phyloP scores from a whole-genome alignment of 148 eudicot species.

The Rhododendron griersonianum region DNA sequence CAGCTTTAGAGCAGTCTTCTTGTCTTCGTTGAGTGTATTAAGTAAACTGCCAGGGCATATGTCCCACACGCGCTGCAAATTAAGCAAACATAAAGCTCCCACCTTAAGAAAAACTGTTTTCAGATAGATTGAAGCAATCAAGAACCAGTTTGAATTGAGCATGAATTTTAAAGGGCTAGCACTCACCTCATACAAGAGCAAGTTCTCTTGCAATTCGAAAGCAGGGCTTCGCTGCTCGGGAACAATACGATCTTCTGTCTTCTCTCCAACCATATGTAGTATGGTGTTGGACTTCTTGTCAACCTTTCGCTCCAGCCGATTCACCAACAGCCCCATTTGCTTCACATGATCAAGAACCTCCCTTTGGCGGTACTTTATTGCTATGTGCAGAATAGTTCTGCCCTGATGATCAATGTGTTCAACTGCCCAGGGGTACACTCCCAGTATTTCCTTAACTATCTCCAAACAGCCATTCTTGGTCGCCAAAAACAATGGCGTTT shows the following conservation, averaged over 20 bases:
- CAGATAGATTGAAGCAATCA: background rate
- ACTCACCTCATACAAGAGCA: background rate
- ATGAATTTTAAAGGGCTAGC: background rate
- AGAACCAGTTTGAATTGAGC: background rate
- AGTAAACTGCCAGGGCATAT: background rate
- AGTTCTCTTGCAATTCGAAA: background rate
- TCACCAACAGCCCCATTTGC: background rate
- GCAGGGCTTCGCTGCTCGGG: background rate
- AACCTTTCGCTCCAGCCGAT: background rate
- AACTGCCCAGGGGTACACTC: constrained; percentile 1
- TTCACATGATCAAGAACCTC: background rate
- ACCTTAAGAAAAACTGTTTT: background rate
- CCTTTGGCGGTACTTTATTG: background rate
- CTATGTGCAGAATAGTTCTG: constrained; percentile 6
- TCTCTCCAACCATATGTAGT: background rate
- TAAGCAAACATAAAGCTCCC: background rate
- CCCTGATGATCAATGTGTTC: background rate
- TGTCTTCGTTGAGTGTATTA: background rate
- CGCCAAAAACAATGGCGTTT: constrained; percentile 10
- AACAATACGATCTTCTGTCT: background rate
- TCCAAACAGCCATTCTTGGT: background rate
- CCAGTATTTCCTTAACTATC: background rate
- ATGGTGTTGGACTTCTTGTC: background rate
- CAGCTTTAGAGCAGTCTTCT: background rate
- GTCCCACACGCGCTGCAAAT: background rate